Base-by-base conservation (phyloP, 2,329 filamentous ascomycete species). In the Penicillium sp. region DNA sequence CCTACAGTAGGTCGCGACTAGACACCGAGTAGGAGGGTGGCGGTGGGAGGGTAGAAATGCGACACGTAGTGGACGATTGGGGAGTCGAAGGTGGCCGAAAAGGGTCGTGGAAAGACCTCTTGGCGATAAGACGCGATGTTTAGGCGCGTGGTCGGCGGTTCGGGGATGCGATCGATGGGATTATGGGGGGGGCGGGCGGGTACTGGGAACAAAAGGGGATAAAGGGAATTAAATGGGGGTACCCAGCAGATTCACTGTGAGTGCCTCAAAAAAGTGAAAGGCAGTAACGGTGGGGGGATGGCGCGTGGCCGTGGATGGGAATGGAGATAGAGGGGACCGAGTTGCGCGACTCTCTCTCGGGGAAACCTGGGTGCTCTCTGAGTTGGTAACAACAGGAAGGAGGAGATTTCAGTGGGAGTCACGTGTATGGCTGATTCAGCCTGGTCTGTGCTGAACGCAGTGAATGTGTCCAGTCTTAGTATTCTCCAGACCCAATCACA, bases 251-350 rank as follows among this genome's bases (percentile, higher is more conserved):
- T 59, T 58, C 58, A 62, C 39, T 58, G 62, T 59, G 62, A 64
- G 62, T 61, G 59, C 58, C 54, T 60, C 58, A 61, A 59, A 46
- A 51, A 62, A 58, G 59, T 61, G 59, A 53, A 62, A 61, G 62
- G 54, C 59, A 62, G 39, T 43, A 61, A 55, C 53, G 57, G 62
- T 54, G 62, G 72, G 66, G 66, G 63, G 61, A 65, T 58, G 64
- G 69, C 68, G 72, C 69, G 72, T 71, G 66, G 64, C 37, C 59
- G 61, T 65, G 62, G 68, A 64, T 69, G 61, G 71, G 73, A 70
- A 72, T 70, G 70, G 68, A 64, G 73, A 72, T 73, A 70, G 71
- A 70, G 69, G 70, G 68, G 68, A 70, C 69, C 67, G 68, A 67
- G 66, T 66, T 72, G 73, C 72, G 73, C 73, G 72, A 71, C 69